Percentiles rank a stretch among this genome's conserved stretches.
These are phyloP conservation scores for Backusella westeae DNA, from an alignment of 192 early-diverging fungal genomes.

Conservation along the genomic window DNA sequence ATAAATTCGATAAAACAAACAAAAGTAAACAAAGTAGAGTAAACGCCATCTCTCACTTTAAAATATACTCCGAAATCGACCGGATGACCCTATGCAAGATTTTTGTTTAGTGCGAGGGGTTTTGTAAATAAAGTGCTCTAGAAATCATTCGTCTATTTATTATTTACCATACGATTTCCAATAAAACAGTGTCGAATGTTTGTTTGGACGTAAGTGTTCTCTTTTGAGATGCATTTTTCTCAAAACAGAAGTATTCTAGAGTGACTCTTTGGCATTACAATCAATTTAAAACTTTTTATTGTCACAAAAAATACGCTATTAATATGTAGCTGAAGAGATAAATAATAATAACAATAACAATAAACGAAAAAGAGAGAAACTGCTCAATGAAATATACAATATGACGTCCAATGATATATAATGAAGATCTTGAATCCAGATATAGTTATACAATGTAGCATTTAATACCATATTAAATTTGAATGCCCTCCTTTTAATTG, in stretches of 20 bases:
- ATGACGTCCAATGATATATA: neutral
- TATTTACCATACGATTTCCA: neutral
- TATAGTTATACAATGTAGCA: neutral
- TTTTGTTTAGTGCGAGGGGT: neutral
- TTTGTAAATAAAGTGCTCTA: neutral
- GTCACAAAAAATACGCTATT: neutral
- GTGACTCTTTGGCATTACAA: neutral
- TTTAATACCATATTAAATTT: neutral
- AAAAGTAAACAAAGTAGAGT: neutral
- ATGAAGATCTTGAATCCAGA: neutral
- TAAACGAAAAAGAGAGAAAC: neutral
- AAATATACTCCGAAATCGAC: slow-evolving; percentile 3
- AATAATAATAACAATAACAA: neutral
- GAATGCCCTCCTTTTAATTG: neutral
- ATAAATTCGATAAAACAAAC: slow-evolving; percentile 5
- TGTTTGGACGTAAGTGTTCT: neutral
- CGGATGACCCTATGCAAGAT: neutral
- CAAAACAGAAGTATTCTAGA: neutral
- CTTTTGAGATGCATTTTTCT: neutral
- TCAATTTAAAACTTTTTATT: neutral
- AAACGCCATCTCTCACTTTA: neutral
- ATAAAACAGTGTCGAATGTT: neutral
- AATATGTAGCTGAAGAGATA: neutral
- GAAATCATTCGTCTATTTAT: neutral
- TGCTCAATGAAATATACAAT: neutral